Percentiles rank a stretch among this genome's conserved stretches.
Evolutionary conservation across 345 rosid genomes (phyloP).

Genomic region (Eucalyptus grandis): DNA sequence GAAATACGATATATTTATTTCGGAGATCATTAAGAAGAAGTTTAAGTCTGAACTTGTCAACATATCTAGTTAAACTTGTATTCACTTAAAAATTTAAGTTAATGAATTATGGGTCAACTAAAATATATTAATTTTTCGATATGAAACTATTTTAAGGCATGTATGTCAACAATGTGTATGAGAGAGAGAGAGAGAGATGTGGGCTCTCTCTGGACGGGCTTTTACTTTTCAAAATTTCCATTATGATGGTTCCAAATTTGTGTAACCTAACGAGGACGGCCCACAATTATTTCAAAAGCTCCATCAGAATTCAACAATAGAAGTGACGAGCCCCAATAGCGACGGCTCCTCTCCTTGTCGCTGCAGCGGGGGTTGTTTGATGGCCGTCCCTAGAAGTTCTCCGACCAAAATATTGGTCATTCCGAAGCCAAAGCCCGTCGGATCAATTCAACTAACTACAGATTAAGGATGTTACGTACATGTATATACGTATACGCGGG

Average conservation of each 20-base stretch:
- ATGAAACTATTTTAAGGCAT: too few relatives aligned
- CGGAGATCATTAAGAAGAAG: accelerated
- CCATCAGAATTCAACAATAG: not conserved
- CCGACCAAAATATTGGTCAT: not conserved
- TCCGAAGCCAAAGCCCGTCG: not conserved
- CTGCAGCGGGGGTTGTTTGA: not conserved
- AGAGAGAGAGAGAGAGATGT: not conserved
- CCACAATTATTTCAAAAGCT: not conserved
- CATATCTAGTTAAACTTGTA: too few relatives aligned
- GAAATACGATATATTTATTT: not conserved
- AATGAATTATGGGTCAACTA: too few relatives aligned
- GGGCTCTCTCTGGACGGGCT: not conserved
- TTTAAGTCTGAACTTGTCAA: accelerated
- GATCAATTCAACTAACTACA: not conserved
- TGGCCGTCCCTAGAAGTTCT: not conserved
- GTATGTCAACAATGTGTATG: not conserved
- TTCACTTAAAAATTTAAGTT: too few relatives aligned
- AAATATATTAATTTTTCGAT: too few relatives aligned
- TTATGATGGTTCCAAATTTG: not conserved
- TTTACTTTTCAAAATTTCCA: not conserved
- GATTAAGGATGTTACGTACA: not conserved
- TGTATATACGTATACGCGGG: not conserved
- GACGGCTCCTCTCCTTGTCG: not conserved
- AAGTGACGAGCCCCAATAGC: not conserved
- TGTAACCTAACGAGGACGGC: not conserved